Base-by-base conservation (phyloP, 306 rosid species). In the Albizia julibrissin region DNA sequence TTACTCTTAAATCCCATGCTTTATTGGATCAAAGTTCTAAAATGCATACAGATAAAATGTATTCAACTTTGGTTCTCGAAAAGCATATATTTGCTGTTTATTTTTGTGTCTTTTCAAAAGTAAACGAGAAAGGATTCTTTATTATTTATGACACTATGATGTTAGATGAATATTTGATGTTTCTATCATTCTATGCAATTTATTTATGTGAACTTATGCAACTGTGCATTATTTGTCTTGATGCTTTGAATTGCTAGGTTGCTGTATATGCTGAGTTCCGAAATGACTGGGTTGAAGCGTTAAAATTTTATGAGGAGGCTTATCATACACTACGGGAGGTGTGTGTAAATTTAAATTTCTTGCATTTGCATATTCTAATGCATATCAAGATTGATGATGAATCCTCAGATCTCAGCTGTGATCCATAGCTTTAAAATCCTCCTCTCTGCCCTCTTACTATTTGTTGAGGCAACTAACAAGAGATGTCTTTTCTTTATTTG, bases 241-340 rank as follows among this genome's bases (percentile, higher is more conserved):
- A 75, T 90, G 82, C 86, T 70, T 75, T 83, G 86, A 78, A 89
- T 78, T 83, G 87, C 74, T 87, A 95, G 99, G 96, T 91, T 86
- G 98, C 99, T 70, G 97, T 95, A 74, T 93, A 89, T 91, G 99
- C 98, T 50, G 99, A 95, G 84, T 95, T 95, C 81, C 92, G 91
- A 76, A 83, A 94, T 73, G 99, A 93, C 82, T 95, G 99, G 99
- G 84, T 72, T 74, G 99, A 95, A 86, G 99, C 99, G 19, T 78
- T 93, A 69, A 87, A 89, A 82, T 93, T 86, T 87, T 95, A 95
- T 75, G 98, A 95, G 87, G 99, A 93, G 84, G 98, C 97, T 33
- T 95, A 95, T 85, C 92, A 92, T 80, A 89, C 88, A 19, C 84
- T 93, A 67, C 91, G 96, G 73, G 97, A 95, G 97, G 99, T 95